Base-by-base conservation (phyloP, 495 filamentous ascomycete genomes). In the Cercophora sp. region DNA sequence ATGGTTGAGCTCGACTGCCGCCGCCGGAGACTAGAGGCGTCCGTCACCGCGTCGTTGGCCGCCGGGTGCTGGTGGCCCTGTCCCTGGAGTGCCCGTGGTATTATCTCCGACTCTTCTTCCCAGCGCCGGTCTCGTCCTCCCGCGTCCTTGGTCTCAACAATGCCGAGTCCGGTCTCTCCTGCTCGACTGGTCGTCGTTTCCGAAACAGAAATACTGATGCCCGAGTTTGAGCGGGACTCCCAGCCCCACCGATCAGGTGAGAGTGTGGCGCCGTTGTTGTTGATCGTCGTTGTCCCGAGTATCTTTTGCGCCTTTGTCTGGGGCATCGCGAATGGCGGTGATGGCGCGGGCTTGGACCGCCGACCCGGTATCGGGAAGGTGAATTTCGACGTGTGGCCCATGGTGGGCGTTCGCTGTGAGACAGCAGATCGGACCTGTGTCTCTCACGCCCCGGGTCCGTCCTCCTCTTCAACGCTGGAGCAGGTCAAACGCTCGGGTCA, bases 331-430 rank as follows among this genome's bases (percentile, higher is more conserved):
- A 24, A 25, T 9, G 31, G 27, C n/a, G 46, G 13, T 44, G 48
- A 22, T 39, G 53, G 48, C 51, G 63, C 25, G 22, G 52, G 48
- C 53, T 71, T 73, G 23, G 67, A 57, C 41, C 64, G 73, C 45
- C 78, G 74, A 26, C 77, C 75, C 45, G 77, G 76, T 9, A 79
- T 60, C 26, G 78, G 73, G 45, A 81, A 81, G 22, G 64, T 69
- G 54, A 81, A 81, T 46, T 75, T 79, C 15, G 77, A 76, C 45
- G 68, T 68, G 52, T 70, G 65, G 36, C 74, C 75, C 77, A 79
- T 79, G 29, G 53, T 43, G 50, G 48, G 26, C 34, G 41, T 24
- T n/a, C n/a, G 45, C 11, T 52, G 58, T 46, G 41, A 19, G 20
- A 41, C 39, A 9, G 22, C n/a, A 31, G 40, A 18, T 29, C 32